phyloP scores from a whole-genome alignment of 495 filamentous ascomycete genomes.

The Pyrenula aspistea region DNA sequence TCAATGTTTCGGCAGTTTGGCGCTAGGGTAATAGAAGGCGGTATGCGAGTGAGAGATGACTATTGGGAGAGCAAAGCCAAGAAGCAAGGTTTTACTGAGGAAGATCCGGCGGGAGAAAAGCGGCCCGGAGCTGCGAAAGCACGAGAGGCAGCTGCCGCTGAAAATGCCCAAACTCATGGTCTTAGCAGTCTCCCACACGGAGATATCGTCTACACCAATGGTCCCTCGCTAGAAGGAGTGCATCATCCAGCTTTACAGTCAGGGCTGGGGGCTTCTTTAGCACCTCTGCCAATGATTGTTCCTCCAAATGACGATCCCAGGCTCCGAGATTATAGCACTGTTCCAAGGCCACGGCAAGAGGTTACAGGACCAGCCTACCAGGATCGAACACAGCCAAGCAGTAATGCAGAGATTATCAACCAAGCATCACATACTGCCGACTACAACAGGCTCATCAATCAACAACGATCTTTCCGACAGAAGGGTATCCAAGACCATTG shows the following conservation, averaged over 20 bases:
- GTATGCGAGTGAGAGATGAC: constrained; percentile 86
- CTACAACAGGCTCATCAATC: constrained; percentile 70
- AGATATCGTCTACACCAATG: constrained; percentile 75
- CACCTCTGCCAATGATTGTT: constrained; percentile 73
- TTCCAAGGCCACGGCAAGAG: constrained; percentile 81
- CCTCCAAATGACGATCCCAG: constrained; percentile 67
- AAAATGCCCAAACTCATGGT: constrained; percentile 25
- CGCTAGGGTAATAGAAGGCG: constrained; percentile 83
- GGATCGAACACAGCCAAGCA: constrained; percentile 69
- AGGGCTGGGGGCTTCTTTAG: constrained; percentile 47
- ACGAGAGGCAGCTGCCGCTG: constrained; percentile 64
- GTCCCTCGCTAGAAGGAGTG: constrained; percentile 39
- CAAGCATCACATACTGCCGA: constrained; percentile 83
- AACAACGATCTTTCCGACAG: constrained; percentile 59
- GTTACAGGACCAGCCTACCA: constrained; percentile 80
- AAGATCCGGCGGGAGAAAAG: constrained; percentile 93
- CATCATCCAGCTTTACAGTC: constrained; percentile 55
- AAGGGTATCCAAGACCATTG: constrained; percentile 70
- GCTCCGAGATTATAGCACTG: constrained; percentile 67
- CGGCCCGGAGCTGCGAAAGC: constrained; percentile 83
- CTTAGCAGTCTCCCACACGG: constrained; percentile 48
- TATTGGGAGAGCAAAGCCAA: constrained; percentile 97
- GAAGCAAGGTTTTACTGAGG: constrained; percentile 97
- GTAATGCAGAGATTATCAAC: constrained; percentile 71
- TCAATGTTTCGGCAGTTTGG: constrained; percentile 99